Evolutionary conservation across 2,329 filamentous ascomycete genomes (phyloP).

Genomic region (Pezicula rhizophila): DNA sequence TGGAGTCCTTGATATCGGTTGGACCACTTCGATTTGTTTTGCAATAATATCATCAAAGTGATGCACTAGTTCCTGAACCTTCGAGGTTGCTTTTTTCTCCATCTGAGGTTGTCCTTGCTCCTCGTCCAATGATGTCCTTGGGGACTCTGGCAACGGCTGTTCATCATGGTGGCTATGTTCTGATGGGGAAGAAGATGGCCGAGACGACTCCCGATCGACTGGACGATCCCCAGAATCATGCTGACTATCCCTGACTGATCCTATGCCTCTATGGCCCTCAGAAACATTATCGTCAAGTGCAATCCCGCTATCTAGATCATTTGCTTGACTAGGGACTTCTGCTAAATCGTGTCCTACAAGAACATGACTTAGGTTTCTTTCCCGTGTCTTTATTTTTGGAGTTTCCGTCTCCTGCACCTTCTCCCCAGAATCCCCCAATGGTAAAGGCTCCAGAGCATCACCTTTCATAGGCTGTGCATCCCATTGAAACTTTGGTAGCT

Average conservation of each 20-base stretch:
- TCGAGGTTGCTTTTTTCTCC: constrained; percentile 13
- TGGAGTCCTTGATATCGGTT: constrained; percentile 2
- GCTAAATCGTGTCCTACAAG: not conserved
- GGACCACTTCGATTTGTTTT: constrained; percentile 7
- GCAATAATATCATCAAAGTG: constrained; percentile 21
- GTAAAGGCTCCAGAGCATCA: too few species aligned
- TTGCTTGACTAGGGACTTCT: not conserved
- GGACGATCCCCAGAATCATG: constrained; percentile 7
- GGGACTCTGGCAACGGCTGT: constrained; percentile 18
- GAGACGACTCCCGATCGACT: constrained; percentile 14
- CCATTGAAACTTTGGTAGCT: too few species aligned
- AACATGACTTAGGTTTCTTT: not conserved
- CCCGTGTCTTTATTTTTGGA: not conserved
- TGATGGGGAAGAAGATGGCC: constrained; percentile 24
- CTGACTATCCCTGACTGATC: not conserved
- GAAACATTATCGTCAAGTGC: not conserved
- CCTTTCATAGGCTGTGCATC: too few species aligned
- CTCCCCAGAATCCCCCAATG: too few species aligned
- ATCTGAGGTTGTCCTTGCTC: constrained; percentile 16
- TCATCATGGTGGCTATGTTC: constrained; percentile 24
- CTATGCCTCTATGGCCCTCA: not conserved
- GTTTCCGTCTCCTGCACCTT: not conserved
- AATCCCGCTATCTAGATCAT: not conserved
- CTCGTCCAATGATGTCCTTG: constrained; percentile 27
- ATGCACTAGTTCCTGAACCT: constrained; percentile 22